Evolutionary conservation across 176 grass and related monocot species (phyloP).

Genomic region (Coix lacrymajobi): DNA sequence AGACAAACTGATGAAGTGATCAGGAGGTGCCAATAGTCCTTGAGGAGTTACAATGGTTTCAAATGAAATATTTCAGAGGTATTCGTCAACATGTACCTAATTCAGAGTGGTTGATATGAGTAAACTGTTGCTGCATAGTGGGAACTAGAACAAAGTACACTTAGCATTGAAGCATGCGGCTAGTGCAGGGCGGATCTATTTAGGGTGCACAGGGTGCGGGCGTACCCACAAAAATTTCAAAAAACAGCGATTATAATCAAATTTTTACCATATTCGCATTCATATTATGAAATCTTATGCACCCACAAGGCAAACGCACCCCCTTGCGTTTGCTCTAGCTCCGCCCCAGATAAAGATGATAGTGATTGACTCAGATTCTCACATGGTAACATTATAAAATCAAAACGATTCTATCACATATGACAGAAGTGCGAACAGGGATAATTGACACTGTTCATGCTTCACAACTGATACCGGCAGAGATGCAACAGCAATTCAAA

Average conservation of each 20-base stretch:
- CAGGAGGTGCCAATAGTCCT: not conserved
- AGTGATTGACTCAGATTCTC: no score
- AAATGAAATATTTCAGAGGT: not conserved
- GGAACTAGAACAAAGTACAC: not conserved
- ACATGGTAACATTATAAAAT: not conserved
- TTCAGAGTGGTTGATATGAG: not conserved
- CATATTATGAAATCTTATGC: no score
- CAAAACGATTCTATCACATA: not conserved
- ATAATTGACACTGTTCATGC: not conserved
- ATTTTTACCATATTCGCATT: no score
- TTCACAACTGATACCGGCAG: not conserved
- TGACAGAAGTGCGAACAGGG: not conserved
- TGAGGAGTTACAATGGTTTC: not conserved
- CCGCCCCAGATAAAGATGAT: not conserved
- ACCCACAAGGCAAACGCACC: no score
- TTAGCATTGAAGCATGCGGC: not conserved
- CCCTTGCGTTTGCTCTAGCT: no score
- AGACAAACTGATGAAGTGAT: not conserved
- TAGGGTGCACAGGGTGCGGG: no score
- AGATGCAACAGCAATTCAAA: not conserved
- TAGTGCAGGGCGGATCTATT: no score
- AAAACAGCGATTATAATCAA: no score
- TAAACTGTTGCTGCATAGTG: not conserved
- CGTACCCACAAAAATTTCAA: no score
- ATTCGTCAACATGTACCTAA: not conserved